These are phyloP conservation scores for Cladorrhinum sp. DNA, from an alignment of 2,329 filamentous ascomycete species.

Conservation along the genomic window DNA sequence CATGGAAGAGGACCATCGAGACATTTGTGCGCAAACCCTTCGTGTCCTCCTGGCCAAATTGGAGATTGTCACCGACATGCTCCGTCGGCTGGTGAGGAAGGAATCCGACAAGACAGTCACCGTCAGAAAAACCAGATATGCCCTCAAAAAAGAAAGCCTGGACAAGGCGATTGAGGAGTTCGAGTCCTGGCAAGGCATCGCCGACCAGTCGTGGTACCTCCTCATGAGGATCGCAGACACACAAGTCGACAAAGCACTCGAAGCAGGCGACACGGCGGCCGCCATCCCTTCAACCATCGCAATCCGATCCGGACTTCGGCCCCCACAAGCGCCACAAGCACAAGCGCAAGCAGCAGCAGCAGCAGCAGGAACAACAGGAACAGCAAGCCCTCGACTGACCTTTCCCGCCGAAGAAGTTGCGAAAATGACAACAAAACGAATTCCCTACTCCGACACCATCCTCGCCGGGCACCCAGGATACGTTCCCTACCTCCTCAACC, in stretches of 20 bases:
- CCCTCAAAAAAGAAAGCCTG: conserved; percentile 19
- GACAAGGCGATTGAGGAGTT: conserved; percentile 23
- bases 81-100: no score
- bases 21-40: conserved; percentile 21
- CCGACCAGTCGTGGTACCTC: conserved; percentile 27
- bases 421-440: background rate
- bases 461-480: background rate
- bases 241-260: conserved; percentile 20
- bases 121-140: conserved; percentile 15
- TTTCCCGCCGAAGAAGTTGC: background rate
- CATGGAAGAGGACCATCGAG: conserved; percentile 22
- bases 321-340: no score
- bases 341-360: background rate
- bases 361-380: background rate
- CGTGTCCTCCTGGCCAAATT: conserved; percentile 22
- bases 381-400: background rate
- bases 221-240: conserved; percentile 23
- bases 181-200: conserved; percentile 26
- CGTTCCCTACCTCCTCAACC: background rate
- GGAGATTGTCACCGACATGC: background rate
- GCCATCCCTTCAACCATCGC: conserved; percentile 1
- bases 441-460: conserved; percentile 14
- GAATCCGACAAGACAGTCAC: no score
- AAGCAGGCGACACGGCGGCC: background rate
- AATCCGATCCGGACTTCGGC: no score